phyloP scores from a whole-genome alignment of 1,284 basidiomycete genomes.

The Marasmius fiardii region DNA sequence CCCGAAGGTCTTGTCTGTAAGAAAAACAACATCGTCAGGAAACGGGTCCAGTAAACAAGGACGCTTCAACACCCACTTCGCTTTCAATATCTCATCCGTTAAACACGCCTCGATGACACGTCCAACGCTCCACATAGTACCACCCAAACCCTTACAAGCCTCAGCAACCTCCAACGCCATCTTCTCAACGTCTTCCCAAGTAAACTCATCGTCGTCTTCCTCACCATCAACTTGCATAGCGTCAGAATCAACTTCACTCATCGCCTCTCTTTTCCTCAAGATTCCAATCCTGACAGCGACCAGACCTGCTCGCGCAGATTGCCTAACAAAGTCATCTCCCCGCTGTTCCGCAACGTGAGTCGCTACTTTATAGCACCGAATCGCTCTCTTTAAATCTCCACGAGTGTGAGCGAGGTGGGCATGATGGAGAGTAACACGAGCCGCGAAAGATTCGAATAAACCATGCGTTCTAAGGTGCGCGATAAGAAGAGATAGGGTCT shows the following conservation, averaged over 20 bases:
- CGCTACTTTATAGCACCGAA: conserved; percentile 60
- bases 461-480: conserved; percentile 56
- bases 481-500: conserved; percentile 54
- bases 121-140: conserved; percentile 52
- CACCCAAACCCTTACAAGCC: conserved; percentile 49
- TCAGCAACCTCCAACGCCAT: conserved; percentile 35
- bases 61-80: conserved; percentile 57
- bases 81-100: conserved; percentile 49
- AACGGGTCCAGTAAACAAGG: too few relatives aligned
- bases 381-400: conserved; percentile 43
- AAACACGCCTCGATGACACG: conserved; percentile 52
- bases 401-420: conserved; percentile 69
- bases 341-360: conserved; percentile 38
- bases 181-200: conserved; percentile 28
- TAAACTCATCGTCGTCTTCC: conserved; percentile 18
- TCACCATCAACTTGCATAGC: conserved; percentile 16
- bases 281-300: conserved; percentile 56
- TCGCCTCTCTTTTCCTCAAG: conserved; percentile 9
- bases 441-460: conserved; percentile 54
- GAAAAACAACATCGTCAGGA: conserved; percentile 4
- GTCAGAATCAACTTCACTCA: conserved; percentile 10
- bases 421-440: conserved; percentile 63
- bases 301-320: conserved; percentile 58
- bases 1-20: conserved; percentile 55
- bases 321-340: conserved; percentile 48